Evolutionary conservation across 495 filamentous ascomycete genomes (phyloP).

Genomic region (Entonaema liquescens): DNA sequence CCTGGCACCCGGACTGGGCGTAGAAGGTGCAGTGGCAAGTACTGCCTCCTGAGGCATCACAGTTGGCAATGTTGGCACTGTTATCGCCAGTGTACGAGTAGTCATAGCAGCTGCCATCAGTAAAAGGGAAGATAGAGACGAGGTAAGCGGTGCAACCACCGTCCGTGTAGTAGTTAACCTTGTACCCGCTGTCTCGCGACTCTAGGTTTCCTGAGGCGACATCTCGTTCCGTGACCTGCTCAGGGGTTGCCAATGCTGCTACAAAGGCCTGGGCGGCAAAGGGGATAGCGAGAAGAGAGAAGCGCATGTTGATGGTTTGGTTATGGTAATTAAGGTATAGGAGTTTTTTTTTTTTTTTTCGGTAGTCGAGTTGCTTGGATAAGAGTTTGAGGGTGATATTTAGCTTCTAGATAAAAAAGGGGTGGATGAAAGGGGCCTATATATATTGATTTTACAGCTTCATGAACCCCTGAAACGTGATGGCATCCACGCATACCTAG

Average conservation of each 20-base stretch:
- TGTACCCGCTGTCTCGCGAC: not conserved
- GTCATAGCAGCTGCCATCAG: slow-evolving; percentile 4
- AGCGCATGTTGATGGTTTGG: not conserved
- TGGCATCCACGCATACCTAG: too few species aligned
- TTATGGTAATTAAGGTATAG: not conserved
- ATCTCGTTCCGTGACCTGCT: not conserved
- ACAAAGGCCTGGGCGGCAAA: not conserved
- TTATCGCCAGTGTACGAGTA: slow-evolving; percentile 2
- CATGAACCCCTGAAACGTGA: not conserved
- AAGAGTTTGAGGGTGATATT: not conserved
- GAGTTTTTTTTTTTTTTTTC: not conserved
- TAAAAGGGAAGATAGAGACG: not conserved
- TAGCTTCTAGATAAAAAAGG: not conserved
- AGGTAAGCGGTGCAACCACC: not conserved
- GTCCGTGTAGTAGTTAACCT: slow-evolving; percentile 12
- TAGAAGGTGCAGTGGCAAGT: slow-evolving; percentile 4
- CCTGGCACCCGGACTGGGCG: not conserved
- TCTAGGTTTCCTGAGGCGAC: not conserved
- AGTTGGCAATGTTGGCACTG: slow-evolving; percentile 10
- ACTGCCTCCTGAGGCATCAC: not conserved
- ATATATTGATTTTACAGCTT: not conserved
- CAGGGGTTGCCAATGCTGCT: not conserved
- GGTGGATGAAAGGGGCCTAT: not conserved
- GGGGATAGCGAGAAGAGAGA: not conserved
- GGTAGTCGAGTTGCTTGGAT: not conserved